Conservation (phyloP, 176 grass and related monocot species). For the Typha latifolia region DNA sequence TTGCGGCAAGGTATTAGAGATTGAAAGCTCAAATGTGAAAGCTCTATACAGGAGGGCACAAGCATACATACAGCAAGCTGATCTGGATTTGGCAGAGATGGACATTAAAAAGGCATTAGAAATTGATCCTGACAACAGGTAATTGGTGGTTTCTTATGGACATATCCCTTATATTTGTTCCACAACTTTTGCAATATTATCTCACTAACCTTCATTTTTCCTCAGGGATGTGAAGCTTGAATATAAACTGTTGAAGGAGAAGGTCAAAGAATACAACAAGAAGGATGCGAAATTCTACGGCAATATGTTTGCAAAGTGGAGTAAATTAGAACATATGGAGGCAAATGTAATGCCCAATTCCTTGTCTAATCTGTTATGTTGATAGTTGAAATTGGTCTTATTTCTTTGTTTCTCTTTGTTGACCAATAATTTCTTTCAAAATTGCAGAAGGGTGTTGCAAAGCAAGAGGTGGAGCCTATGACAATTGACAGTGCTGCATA, state of each 20-base stretch:
- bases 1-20: conserved; percentile 57
- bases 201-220: neutral
- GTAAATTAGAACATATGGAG: conserved; percentile 24
- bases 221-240: conserved; percentile 69
- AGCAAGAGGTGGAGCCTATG: conserved; percentile 29
- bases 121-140: conserved; percentile 88
- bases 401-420: neutral
- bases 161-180: neutral
- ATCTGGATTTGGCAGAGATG: conserved; percentile 70
- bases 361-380: neutral
- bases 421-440: conserved; percentile 18
- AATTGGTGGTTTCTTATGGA: neutral
- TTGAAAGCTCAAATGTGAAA: conserved; percentile 68
- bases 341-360: conserved; percentile 20
- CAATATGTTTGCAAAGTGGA: conserved; percentile 68
- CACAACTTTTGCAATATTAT: neutral
- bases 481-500: conserved; percentile 18
- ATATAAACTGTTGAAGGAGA: conserved; percentile 74
- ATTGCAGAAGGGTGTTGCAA: neutral
- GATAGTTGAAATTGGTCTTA: neutral
- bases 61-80: conserved; percentile 52
- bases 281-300: conserved; percentile 73
- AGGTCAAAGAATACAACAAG: conserved; percentile 53
- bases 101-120: conserved; percentile 77
- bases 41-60: conserved; percentile 78